Evolutionary conservation across 108 stramenopile species (phyloP), one percentile per base, ranked within the genome.

Genomic region (Ochromonas danica): DNA sequence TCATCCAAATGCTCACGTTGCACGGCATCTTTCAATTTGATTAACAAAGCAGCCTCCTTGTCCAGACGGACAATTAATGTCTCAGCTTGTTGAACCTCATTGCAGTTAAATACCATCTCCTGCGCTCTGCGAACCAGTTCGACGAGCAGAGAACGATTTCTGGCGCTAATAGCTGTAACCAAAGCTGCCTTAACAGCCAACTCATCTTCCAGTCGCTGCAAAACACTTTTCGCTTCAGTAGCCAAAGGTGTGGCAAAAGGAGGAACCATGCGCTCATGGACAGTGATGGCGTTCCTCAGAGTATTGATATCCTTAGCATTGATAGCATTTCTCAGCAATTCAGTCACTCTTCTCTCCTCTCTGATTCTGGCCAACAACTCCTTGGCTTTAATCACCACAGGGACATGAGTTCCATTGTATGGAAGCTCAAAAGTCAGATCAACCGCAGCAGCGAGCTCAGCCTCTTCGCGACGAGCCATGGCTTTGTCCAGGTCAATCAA

Each of bases 11-110:
- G 6, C 63, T 67, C 63, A 36, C n/a, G 40, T 41, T 63, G 57
- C 33, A 87, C 45, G 2, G 84, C 86, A 42, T 40, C 41, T 38
- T 65, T 28, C 30, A 89, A 72, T 63, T 82, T 81, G 36, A 36
- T 78, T 33, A 86, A 61, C 40, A 80, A 75, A 43, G 43, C 80
- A 39, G 79, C 81, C 79, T 89, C 89, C 70, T 89, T 83, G 45
- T 88, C 86, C 28, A 88, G 43, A 17, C 87, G 80, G 35, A 41
- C 35, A 71, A 78, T 86, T 36, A 86, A 77, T 28, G 83, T 71
- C 36, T 25, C 3, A 22, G 87, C 87, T 71, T 84, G 81, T n/a
- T 43, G 51, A 80, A 61, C 70, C 39, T 80, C 83, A 39, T 88
- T 80, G 78, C 39, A 41, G 2, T 84, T 78, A 36, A 31, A 33